Evolutionary conservation across 306 rosid genomes (phyloP), one percentile per base, ranked within the genome.

Genomic region (Inga leiocalycina): DNA sequence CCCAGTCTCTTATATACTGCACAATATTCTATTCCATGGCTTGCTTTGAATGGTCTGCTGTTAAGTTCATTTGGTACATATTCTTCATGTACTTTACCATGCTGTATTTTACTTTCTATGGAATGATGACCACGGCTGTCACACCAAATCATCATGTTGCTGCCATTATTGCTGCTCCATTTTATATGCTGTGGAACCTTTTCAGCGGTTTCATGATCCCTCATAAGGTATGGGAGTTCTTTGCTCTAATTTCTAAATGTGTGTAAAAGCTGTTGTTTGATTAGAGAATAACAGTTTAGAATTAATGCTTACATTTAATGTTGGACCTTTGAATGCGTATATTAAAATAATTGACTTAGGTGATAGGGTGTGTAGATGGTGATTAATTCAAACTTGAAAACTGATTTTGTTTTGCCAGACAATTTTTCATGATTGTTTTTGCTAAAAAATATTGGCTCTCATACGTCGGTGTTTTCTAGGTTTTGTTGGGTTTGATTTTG

Each of bases 141-240:
- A 94, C 99, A 11, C 99, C 99, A 84, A 97, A 97, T 83, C 99
- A 97, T 78, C 90, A 97, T 17, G 99, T 97, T 79, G 99, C 95
- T 69, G 84, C 99, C 83, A 88, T 97, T 71, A 89, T 97, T 41
- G 92, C 95, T 83, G 99, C 98, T 86, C 99, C 99, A 68, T 94
- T 94, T 87, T 97, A 94, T 66, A 97, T 97, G 99, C 86, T 97
- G 51, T 97, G 99, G 99, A 97, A 97, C 91, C 98, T 97, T 67
- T 97, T 97, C 92, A 94, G 99, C 74, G 99, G 99, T 84, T 94
- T 97, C 79, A 97, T 97, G 99, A 92, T 97, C 87, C 99, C 99
- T 84, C 98, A 84, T 75, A 94, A 92, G 99, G 99, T 97, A 89
- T 84, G 80, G 62, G 61, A 77, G 80, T 22, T 75, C 30, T 72